phyloP scores from a whole-genome alignment of 768 basidiomycete genomes.

The Suillus americanus region DNA sequence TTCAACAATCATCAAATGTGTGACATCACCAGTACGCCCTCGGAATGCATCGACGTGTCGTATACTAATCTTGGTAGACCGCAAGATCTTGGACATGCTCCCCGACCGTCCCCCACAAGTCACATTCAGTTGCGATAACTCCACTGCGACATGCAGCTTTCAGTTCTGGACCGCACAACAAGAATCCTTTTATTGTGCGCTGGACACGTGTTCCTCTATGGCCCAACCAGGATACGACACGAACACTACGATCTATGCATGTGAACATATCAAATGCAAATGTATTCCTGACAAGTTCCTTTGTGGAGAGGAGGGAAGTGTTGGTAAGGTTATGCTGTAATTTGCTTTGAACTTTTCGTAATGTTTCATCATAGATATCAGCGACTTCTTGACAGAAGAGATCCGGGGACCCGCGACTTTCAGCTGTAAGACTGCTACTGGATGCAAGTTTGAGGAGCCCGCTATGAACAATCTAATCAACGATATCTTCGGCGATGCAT shows the following conservation, averaged over 20 bases:
- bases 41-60: neutral
- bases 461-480: constrained; percentile 96
- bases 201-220: constrained; percentile 64
- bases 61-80: constrained; percentile 49
- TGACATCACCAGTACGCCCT: constrained; percentile 87
- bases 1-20: constrained; percentile 97
- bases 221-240: constrained; percentile 51
- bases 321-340: constrained; percentile 58
- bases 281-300: constrained; percentile 95
- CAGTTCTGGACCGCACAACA: constrained; percentile 97
- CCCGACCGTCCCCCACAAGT: constrained; percentile 91
- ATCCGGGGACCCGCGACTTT: constrained; percentile 92
- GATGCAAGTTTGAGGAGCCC: constrained; percentile 91
- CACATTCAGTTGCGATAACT: constrained; percentile 86
- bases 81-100: constrained; percentile 92
- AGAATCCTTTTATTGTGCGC: constrained; percentile 94
- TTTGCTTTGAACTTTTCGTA: neutral
- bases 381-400: constrained; percentile 86
- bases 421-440: constrained; percentile 66
- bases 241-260: constrained; percentile 77
- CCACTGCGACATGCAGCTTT: constrained; percentile 74
- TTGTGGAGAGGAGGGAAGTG: constrained; percentile 92
- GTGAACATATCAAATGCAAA: constrained; percentile 82
- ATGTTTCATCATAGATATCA: constrained; percentile 63
- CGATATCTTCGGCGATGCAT: constrained; percentile 88